Conservation (phyloP, 2,329 filamentous ascomycete species). For the Lachnellula cervina region DNA sequence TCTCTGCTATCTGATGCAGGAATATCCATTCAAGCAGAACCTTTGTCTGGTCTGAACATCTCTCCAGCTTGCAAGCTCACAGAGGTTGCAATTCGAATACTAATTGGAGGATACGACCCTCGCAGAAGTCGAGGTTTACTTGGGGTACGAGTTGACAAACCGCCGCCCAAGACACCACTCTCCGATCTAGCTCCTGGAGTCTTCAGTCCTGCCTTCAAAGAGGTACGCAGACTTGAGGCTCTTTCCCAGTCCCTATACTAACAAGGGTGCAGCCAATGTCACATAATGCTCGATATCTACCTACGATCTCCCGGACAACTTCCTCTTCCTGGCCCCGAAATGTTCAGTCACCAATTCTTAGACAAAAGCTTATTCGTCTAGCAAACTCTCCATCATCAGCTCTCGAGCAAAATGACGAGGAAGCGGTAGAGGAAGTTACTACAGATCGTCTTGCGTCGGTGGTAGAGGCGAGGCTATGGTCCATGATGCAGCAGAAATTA, state of each 20-base stretch:
- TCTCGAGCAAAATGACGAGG: not conserved
- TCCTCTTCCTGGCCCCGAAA: slow-evolving; percentile 13
- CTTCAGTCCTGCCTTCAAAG: slow-evolving; percentile 27
- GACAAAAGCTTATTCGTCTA: slow-evolving; percentile 15
- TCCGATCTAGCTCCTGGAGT: slow-evolving; percentile 20
- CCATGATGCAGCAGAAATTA: slow-evolving; percentile 24
- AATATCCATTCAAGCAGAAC: not conserved
- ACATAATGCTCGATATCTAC: slow-evolving; percentile 16
- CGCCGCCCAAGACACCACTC: slow-evolving; percentile 8
- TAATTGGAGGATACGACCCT: slow-evolving; percentile 10
- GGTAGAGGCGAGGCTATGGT: slow-evolving; percentile 21
- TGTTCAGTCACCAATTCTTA: slow-evolving; percentile 20
- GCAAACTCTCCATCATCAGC: not conserved
- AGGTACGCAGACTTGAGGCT: slow-evolving; percentile 12
- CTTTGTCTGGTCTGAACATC: not conserved
- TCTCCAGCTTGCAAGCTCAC: slow-evolving; percentile 5
- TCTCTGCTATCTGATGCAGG: not conserved
- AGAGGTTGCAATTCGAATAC: slow-evolving; percentile 8
- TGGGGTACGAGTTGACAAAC: slow-evolving; percentile 12
- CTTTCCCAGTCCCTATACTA: not conserved
- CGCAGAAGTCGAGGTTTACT: not conserved
- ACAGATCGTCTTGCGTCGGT: slow-evolving; percentile 10
- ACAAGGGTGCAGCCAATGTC: slow-evolving; percentile 17
- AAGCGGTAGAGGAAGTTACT: not conserved
- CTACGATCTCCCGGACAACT: slow-evolving; percentile 14